Evolutionary conservation across 1,139 yeast genomes (phyloP).

Genomic region (Kurtzmaniella natalensis): DNA sequence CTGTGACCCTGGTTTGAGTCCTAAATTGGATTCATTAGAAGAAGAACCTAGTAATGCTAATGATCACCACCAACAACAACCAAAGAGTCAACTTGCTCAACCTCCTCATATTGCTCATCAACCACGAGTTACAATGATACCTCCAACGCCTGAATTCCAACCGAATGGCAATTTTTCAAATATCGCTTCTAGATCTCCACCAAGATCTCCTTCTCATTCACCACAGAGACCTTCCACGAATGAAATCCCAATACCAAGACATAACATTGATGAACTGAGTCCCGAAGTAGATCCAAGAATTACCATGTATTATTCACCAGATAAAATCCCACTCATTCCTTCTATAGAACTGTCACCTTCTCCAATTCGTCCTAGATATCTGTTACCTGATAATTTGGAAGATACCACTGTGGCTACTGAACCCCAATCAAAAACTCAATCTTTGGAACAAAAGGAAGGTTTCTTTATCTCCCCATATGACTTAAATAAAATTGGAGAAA

Average conservation of each 20-base stretch:
- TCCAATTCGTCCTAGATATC: neutral
- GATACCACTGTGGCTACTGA: neutral
- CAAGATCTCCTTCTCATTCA: too few relatives aligned
- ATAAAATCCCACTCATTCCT: neutral
- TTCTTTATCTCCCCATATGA: neutral
- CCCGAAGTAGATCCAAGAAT: conserved; percentile 1
- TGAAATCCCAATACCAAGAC: neutral
- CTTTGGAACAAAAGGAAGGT: neutral
- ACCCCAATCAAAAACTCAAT: neutral
- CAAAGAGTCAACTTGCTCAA: neutral
- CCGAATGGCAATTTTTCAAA: neutral
- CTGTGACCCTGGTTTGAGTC: neutral
- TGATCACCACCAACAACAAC: neutral
- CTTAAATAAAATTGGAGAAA: neutral
- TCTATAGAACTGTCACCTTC: conserved; percentile 1
- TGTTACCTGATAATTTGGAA: neutral
- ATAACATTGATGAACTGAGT: neutral
- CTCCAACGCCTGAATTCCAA: conserved; percentile 1
- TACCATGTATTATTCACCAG: conserved; percentile 1
- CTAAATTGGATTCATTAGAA: neutral
- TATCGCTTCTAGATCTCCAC: too few relatives aligned
- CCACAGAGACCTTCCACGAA: neutral
- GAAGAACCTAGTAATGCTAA: neutral
- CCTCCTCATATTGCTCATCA: neutral
- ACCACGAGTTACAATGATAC: neutral